Percentiles rank a stretch among this genome's conserved stretches.
Evolutionary conservation across 1,139 yeast species (phyloP).

Genomic region (Geotrichum candidum): DNA sequence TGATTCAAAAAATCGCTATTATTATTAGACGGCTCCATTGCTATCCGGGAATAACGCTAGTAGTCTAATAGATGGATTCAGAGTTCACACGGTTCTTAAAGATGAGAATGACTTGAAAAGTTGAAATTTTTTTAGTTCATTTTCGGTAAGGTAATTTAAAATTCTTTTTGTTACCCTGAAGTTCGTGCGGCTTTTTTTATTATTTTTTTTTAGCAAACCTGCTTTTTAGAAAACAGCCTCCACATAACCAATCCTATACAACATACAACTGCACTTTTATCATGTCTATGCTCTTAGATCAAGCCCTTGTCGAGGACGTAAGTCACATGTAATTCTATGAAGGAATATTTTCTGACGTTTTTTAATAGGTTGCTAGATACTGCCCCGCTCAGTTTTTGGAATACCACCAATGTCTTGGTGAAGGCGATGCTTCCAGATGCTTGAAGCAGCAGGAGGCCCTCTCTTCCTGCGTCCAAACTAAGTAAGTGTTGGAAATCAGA

Average conservation of each 20-base stretch:
- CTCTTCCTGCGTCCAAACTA: conserved; percentile 50
- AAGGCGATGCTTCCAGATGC: conserved; percentile 46
- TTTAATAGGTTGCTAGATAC: conserved; percentile 47
- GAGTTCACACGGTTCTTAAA: neutral
- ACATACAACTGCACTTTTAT: neutral
- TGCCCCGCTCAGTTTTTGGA: conserved; percentile 62
- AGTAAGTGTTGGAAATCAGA: conserved; percentile 21
- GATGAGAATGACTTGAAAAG: neutral
- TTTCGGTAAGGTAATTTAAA: neutral
- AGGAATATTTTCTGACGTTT: neutral
- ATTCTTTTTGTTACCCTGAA: conserved; percentile 2
- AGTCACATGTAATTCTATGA: conserved; percentile 19
- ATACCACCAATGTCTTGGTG: conserved; percentile 60
- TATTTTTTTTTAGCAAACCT: neutral
- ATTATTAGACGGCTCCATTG: conserved; percentile 1
- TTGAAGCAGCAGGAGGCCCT: conserved; percentile 46
- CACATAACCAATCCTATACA: neutral
- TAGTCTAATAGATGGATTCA: neutral
- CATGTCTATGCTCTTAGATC: conserved; percentile 48
- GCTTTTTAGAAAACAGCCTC: neutral
- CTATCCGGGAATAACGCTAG: neutral
- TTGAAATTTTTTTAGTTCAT: neutral
- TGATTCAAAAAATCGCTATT: neutral
- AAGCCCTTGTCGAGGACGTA: conserved; percentile 49
- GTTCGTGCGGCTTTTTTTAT: neutral